A percentile compares a stretch with the other conserved stretches of the same genome.
Evolutionary conservation across 2,329 filamentous ascomycete species (phyloP).

Genomic region (Verticillium tricorpus): DNA sequence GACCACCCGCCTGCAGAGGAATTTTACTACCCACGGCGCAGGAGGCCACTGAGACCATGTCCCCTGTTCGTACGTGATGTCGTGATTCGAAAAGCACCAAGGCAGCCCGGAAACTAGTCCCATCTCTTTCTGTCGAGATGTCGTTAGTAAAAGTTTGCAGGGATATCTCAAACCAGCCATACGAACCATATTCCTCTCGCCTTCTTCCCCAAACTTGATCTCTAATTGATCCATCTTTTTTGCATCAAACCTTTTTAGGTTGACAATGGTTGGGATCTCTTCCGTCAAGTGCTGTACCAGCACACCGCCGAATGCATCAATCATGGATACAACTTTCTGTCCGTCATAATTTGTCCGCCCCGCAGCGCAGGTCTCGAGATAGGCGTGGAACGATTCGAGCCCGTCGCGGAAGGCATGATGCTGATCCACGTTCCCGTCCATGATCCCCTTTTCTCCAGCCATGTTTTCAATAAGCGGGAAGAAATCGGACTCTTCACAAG

Average conservation of each 20-base stretch:
- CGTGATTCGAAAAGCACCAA: conserved; percentile 15
- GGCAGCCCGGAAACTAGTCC: conserved; percentile 15
- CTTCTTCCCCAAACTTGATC: conserved; percentile 12
- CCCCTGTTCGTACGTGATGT: conserved; percentile 18
- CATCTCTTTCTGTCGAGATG: conserved; percentile 12
- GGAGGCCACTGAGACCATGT: conserved; percentile 23
- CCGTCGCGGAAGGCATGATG: conserved; percentile 32
- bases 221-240: conserved; percentile 17
- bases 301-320: conserved; percentile 24
- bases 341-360: conserved; percentile 22
- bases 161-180: too few relatives aligned
- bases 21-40: conserved; percentile 13
- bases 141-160: background rate
- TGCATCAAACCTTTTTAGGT: conserved; percentile 17
- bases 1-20: conserved; percentile 12
- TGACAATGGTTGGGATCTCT: conserved; percentile 24
- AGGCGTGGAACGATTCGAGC: conserved; percentile 21
- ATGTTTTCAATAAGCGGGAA: conserved; percentile 33
- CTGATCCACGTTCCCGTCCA: conserved; percentile 36
- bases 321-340: conserved; percentile 17
- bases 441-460: conserved; percentile 27
- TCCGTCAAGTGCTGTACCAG: conserved; percentile 25
- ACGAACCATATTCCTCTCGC: conserved; percentile 16
- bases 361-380: conserved; percentile 14
- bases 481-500: conserved; percentile 29